A percentile compares a stretch with the other conserved stretches of the same genome.
Evolutionary conservation across 495 filamentous ascomycete genomes (phyloP).

Genomic region (Penicillium bovifimosum): DNA sequence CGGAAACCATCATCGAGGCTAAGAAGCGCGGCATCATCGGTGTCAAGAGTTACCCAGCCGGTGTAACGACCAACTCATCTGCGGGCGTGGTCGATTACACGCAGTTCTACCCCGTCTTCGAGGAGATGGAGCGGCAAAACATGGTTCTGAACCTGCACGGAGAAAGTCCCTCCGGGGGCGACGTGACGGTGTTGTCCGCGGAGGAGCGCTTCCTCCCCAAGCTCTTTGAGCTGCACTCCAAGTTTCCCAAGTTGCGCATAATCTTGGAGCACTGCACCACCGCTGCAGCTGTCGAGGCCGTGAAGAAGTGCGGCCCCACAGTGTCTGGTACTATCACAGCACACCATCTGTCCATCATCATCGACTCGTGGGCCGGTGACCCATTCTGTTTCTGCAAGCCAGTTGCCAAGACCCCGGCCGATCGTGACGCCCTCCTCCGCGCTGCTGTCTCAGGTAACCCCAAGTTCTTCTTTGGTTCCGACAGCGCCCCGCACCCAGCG

Average conservation of each 20-base stretch:
- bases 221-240: constrained; percentile 59
- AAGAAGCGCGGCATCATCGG: constrained; percentile 47
- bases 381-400: constrained; percentile 87
- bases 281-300: constrained; percentile 71
- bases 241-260: constrained; percentile 77
- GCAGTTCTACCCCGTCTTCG: constrained; percentile 70
- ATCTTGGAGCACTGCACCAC: constrained; percentile 78
- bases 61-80: constrained; percentile 76
- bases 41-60: constrained; percentile 59
- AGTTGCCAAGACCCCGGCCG: constrained; percentile 66
- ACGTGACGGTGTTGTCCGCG: constrained; percentile 68
- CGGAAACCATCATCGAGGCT: constrained; percentile 70
- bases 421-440: constrained; percentile 68
- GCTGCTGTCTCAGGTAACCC: constrained; percentile 60
- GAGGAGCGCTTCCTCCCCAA: constrained; percentile 79
- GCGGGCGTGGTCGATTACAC: constrained; percentile 72
- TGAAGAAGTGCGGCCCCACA: constrained; percentile 66
- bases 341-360: constrained; percentile 74
- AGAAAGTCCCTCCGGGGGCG: constrained; percentile 46
- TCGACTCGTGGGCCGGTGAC: constrained; percentile 70
- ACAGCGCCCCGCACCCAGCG: constrained; percentile 73
- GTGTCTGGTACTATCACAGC: constrained; percentile 62
- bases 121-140: constrained; percentile 65
- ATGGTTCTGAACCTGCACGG: constrained; percentile 63
- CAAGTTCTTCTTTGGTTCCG: constrained; percentile 76